Percentiles rank a stretch among this genome's conserved stretches.
Evolutionary conservation across 164 flowering plant genomes (phyloP).

Genomic region (Vitis rupestris): DNA sequence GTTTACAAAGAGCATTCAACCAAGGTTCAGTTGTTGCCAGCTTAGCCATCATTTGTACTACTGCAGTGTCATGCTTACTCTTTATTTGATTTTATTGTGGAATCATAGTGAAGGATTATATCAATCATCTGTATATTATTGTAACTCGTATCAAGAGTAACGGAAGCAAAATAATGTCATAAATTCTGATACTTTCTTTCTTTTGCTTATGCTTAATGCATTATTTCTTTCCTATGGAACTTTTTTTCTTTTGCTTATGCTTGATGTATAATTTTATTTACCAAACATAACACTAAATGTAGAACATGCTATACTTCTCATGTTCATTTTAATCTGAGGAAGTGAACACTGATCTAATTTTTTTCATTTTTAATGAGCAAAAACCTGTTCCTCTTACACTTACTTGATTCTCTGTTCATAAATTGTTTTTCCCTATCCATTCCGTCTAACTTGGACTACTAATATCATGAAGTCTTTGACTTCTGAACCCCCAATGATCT

Average conservation of each 20-base stretch:
- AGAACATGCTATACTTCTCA: too few relatives aligned
- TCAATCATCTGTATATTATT: slow-evolving; percentile 14
- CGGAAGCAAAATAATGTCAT: neutral
- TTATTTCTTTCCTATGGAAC: too few relatives aligned
- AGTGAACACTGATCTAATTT: too few relatives aligned
- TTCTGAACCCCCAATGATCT: too few relatives aligned
- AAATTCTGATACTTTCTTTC: too few relatives aligned
- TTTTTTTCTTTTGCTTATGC: too few relatives aligned
- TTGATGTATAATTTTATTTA: too few relatives aligned
- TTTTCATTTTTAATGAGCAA: neutral
- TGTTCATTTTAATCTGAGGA: too few relatives aligned
- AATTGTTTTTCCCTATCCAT: neutral
- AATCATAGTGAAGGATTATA: neutral
- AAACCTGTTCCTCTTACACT: neutral
- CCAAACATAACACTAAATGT: too few relatives aligned
- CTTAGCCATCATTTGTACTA: slow-evolving; percentile 53
- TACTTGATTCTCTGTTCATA: neutral
- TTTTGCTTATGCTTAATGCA: too few relatives aligned
- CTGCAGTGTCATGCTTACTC: slow-evolving; percentile 47
- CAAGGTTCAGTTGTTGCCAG: slow-evolving; percentile 73
- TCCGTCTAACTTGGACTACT: neutral
- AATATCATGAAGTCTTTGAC: too few relatives aligned
- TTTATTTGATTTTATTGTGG: slow-evolving; percentile 34
- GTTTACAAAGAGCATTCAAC: slow-evolving; percentile 64
- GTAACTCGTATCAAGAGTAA: neutral